Evolutionary conservation across 768 basidiomycete genomes (phyloP).

Genomic region (Phaeotremella fagi): DNA sequence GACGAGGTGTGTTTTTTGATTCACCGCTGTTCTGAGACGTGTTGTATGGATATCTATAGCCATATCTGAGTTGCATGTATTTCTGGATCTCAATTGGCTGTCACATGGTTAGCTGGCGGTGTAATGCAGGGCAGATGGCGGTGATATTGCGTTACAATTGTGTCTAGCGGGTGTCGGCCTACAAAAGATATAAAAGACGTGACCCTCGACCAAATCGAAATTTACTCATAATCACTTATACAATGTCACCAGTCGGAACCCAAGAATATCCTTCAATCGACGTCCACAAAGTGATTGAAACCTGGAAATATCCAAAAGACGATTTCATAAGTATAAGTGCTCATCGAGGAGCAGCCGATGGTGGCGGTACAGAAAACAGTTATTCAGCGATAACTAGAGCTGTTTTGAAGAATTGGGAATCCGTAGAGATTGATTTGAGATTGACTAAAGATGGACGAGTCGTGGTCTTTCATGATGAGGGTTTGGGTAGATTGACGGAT

Average conservation of each 20-base stretch:
- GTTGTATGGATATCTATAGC: no score
- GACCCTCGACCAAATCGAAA: no score
- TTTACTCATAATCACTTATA: no score
- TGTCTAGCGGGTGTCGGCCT: no score
- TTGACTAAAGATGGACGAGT: neutral
- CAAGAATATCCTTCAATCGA: neutral
- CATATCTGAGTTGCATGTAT: no score
- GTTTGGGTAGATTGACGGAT: neutral
- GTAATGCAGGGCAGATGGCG: no score
- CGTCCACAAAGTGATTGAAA: neutral
- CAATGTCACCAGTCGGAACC: neutral
- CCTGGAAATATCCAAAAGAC: slow-evolving; percentile 2
- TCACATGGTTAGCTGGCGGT: no score
- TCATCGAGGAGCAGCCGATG: slow-evolving; percentile 2
- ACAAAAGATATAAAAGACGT: no score
- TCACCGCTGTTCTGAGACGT: no score
- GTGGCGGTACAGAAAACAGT: slow-evolving; percentile 4
- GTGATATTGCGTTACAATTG: no score
- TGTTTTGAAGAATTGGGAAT: neutral
- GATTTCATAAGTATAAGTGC: slow-evolving; percentile 3
- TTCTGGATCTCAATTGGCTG: no score
- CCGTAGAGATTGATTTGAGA: neutral
- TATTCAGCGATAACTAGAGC: slow-evolving; percentile 1
- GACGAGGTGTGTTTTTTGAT: neutral
- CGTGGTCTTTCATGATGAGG: neutral